A percentile compares a stretch with the other conserved stretches of the same genome.
These are phyloP conservation scores for Nigrograna mackinnonii DNA, from an alignment of 2,329 filamentous ascomycete species.

Conservation along the genomic window DNA sequence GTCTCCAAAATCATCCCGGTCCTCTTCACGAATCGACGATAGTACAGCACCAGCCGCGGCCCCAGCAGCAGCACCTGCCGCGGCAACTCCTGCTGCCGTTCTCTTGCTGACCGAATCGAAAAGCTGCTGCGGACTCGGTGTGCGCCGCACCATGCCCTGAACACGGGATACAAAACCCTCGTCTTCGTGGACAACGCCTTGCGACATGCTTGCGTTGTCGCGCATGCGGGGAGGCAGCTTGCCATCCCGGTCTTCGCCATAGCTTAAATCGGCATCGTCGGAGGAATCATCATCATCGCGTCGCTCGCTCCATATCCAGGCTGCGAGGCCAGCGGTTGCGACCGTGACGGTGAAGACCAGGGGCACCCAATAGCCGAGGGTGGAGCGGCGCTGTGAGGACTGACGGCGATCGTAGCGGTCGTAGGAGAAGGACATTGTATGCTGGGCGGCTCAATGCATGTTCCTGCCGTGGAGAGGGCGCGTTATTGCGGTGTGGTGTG, in stretches of 20 bases:
- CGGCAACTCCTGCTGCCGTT: slow-evolving; percentile 79
- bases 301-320: slow-evolving; percentile 94
- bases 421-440: slow-evolving; percentile 51
- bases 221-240: slow-evolving; percentile 19
- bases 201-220: slow-evolving; percentile 17
- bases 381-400: slow-evolving; percentile 58
- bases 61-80: slow-evolving; percentile 80
- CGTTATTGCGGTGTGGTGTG: background rate
- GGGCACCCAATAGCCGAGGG: slow-evolving; percentile 86
- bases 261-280: slow-evolving; percentile 55
- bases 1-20: slow-evolving; percentile 78
- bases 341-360: slow-evolving; percentile 84
- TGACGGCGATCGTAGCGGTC: slow-evolving; percentile 58
- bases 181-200: slow-evolving; percentile 36
- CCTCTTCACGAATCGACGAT: slow-evolving; percentile 82
- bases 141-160: slow-evolving; percentile 78
- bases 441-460: slow-evolving; percentile 12
- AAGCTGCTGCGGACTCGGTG: slow-evolving; percentile 85
- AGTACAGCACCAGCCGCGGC: slow-evolving; percentile 74
- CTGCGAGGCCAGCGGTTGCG: slow-evolving; percentile 81
- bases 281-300: slow-evolving; percentile 72
- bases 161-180: slow-evolving; percentile 73
- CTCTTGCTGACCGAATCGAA: slow-evolving; percentile 82
- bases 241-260: slow-evolving; percentile 45
- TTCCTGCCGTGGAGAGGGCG: slow-evolving; percentile 10